Evolutionary conservation across 768 basidiomycete genomes (phyloP).

Genomic region (Bullera alba): DNA sequence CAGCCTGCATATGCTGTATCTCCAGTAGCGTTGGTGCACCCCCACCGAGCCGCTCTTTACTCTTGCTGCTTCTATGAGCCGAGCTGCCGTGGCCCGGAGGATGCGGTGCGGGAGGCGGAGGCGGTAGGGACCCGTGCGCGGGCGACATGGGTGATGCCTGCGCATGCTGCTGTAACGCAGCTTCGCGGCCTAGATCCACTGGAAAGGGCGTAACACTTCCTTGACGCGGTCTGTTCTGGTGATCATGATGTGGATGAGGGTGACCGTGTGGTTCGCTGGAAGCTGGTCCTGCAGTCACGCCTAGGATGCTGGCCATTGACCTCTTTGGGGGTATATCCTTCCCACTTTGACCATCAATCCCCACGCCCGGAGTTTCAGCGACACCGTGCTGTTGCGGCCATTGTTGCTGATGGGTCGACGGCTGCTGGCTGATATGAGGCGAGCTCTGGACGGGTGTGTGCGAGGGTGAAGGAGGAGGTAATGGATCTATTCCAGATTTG

Average conservation of each 20-base stretch:
- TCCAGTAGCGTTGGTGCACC: constrained; percentile 20
- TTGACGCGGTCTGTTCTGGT: not conserved
- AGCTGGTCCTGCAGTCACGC: not conserved
- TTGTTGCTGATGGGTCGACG: not conserved
- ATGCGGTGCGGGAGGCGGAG: not conserved
- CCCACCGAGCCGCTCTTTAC: too few species aligned
- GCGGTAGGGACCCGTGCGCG: not conserved
- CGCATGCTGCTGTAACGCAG: not conserved
- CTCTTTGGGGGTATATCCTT: not conserved
- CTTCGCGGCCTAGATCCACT: constrained; percentile 19
- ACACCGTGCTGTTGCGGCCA: constrained; percentile 3
- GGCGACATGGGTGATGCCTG: not conserved
- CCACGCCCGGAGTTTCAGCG: not conserved
- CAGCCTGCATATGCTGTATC: constrained; percentile 16
- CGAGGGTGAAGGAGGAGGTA: constrained; percentile 14
- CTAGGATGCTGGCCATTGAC: not conserved
- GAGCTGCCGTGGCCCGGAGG: constrained; percentile 6
- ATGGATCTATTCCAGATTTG: constrained; percentile 26
- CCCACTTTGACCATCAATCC: not conserved
- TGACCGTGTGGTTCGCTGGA: not conserved
- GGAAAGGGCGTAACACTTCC: constrained; percentile 29
- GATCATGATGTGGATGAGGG: not conserved
- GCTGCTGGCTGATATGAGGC: constrained; percentile 1
- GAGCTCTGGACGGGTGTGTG: constrained; percentile 7
- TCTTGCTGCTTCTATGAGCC: constrained; percentile 16